phyloP scores from a whole-genome alignment of 2,329 filamentous ascomycete genomes.

The Botryotinia globosa region DNA sequence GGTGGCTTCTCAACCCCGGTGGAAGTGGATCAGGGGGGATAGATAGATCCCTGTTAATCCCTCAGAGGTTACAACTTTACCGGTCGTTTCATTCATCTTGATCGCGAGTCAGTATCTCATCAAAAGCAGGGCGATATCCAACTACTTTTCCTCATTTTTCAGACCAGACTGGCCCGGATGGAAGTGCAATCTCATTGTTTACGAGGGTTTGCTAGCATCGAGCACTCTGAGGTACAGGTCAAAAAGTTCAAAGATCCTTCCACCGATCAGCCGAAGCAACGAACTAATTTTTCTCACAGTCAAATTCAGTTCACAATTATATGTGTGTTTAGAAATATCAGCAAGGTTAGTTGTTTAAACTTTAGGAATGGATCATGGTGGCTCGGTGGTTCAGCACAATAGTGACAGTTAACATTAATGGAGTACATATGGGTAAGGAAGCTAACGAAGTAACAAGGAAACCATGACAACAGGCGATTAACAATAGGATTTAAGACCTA shows the following conservation, averaged over 20 bases:
- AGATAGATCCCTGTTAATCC: slow-evolving; percentile 8
- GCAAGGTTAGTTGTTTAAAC: neutral
- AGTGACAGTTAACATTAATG: neutral
- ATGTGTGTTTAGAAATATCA: neutral
- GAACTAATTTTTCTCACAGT: neutral
- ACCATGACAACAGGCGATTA: neutral
- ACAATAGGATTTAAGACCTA: neutral
- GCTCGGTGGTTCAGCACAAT: neutral
- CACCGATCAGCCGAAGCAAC: slow-evolving; percentile 6
- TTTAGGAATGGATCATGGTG: neutral
- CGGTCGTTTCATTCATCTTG: neutral
- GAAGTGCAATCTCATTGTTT: neutral
- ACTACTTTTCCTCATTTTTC: neutral
- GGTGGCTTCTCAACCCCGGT: neutral
- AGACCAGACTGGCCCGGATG: neutral
- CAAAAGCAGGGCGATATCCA: neutral
- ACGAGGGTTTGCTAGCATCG: neutral
- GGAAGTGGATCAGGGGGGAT: neutral
- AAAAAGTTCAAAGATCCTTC: neutral
- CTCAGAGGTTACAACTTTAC: slow-evolving; percentile 2
- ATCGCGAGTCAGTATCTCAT: neutral
- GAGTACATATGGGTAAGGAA: neutral
- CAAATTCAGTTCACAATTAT: neutral
- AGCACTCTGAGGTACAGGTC: neutral
- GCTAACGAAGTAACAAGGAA: neutral